These are phyloP conservation scores for Onygenales sp. DNA, from an alignment of 2,329 filamentous ascomycete species.

Conservation along the genomic window DNA sequence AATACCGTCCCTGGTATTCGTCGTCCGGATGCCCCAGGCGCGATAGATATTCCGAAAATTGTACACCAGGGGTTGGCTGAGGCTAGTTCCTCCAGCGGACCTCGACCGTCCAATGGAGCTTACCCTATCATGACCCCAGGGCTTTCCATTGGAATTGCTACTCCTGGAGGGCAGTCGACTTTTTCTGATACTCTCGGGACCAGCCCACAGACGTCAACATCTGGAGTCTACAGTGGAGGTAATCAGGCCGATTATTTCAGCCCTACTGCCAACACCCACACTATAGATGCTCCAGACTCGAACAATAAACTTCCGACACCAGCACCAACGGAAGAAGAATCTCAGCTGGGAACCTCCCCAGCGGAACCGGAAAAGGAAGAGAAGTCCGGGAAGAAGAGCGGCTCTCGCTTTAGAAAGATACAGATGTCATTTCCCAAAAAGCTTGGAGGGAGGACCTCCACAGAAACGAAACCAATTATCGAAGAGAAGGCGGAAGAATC, in stretches of 20 bases:
- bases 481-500: slow-evolving; percentile 62
- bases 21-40: slow-evolving; percentile 50
- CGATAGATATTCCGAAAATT: slow-evolving; percentile 46
- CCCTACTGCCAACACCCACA: background rate
- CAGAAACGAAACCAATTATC: slow-evolving; percentile 60
- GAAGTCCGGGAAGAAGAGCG: slow-evolving; percentile 47
- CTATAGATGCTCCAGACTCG: slow-evolving; percentile 15
- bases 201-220: slow-evolving; percentile 26
- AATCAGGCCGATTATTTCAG: slow-evolving; percentile 9
- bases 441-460: slow-evolving; percentile 52
- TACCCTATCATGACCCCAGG: slow-evolving; percentile 60
- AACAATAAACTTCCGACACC: slow-evolving; percentile 24
- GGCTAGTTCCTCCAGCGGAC: slow-evolving; percentile 25
- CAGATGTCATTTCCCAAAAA: slow-evolving; percentile 72
- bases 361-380: slow-evolving; percentile 41
- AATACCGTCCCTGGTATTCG: slow-evolving; percentile 50
- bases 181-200: slow-evolving; percentile 17
- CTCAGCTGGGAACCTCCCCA: slow-evolving; percentile 11
- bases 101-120: slow-evolving; percentile 53
- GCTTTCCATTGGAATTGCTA: slow-evolving; percentile 67
- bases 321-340: slow-evolving; percentile 12
- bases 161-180: slow-evolving; percentile 39
- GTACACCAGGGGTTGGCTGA: slow-evolving; percentile 3
- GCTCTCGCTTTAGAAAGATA: slow-evolving; percentile 73
- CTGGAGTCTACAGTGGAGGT: slow-evolving; percentile 5